These are phyloP conservation scores for Corymbia maculata DNA, from an alignment of 345 rosid genomes.

Conservation along the genomic window DNA sequence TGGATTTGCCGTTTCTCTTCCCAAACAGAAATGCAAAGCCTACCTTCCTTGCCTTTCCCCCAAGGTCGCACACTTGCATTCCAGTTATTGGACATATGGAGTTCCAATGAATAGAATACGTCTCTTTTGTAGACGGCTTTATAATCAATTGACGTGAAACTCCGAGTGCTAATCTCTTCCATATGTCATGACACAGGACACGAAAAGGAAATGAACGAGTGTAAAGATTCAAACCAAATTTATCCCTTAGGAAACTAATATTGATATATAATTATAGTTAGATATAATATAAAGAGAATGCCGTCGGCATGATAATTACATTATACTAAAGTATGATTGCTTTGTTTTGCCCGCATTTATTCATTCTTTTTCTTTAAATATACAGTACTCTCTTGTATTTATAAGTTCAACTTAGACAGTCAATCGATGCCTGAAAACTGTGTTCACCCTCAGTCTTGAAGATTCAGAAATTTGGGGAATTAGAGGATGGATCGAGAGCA, in stretches of 20 bases:
- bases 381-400: background rate
- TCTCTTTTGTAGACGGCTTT: background rate
- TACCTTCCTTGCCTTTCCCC: too few species aligned
- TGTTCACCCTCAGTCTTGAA: background rate
- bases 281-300: background rate
- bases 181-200: too few species aligned
- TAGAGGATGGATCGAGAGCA: slow-evolving; percentile 34
- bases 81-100: background rate
- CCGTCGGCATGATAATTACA: background rate
- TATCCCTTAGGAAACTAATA: background rate
- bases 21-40: too few species aligned
- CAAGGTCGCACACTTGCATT: background rate
- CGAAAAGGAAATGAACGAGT: too few species aligned
- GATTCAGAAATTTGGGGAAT: background rate
- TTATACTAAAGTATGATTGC: background rate
- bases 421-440: background rate
- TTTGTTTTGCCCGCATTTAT: background rate
- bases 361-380: background rate
- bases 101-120: too few species aligned
- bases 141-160: background rate
- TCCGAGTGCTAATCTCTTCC: background rate
- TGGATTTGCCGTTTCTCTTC: background rate
- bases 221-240: background rate
- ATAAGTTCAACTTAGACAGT: background rate
- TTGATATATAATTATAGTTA: too few species aligned